A percentile compares a stretch with the other conserved stretches of the same genome.
Evolutionary conservation across 1,284 basidiomycete species (phyloP).

Genomic region (Malassezia equina): DNA sequence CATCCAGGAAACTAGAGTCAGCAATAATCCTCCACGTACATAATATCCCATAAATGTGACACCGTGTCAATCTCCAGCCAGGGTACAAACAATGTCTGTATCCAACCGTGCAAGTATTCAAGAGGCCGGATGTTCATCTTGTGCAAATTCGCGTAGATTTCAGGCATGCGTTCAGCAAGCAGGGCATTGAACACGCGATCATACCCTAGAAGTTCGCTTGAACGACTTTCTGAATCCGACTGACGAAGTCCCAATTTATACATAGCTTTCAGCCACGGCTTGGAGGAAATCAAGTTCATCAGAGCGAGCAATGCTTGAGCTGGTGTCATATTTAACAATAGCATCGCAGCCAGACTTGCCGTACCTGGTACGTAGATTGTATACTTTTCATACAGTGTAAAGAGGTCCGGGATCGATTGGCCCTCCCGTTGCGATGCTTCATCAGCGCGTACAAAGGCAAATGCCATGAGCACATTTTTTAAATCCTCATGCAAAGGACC

Average conservation of each 20-base stretch:
- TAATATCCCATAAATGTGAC: slow-evolving; percentile 36
- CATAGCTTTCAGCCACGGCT: slow-evolving; percentile 36
- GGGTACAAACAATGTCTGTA: slow-evolving; percentile 25
- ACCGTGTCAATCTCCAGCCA: slow-evolving; percentile 38
- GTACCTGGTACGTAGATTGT: slow-evolving; percentile 38
- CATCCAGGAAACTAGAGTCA: slow-evolving; percentile 24
- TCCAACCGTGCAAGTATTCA: slow-evolving; percentile 31
- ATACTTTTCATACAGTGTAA: slow-evolving; percentile 8
- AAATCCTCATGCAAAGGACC: slow-evolving; percentile 79
- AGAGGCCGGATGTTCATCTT: slow-evolving; percentile 23
- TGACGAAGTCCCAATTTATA: slow-evolving; percentile 25
- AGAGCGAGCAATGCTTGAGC: slow-evolving; percentile 71
- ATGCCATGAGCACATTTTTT: slow-evolving; percentile 75
- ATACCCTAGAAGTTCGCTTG: slow-evolving; percentile 11
- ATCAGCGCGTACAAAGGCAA: slow-evolving; percentile 79
- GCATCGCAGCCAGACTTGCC: slow-evolving; percentile 65
- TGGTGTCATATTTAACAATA: slow-evolving; percentile 70
- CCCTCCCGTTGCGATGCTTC: slow-evolving; percentile 52
- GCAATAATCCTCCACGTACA: slow-evolving; percentile 12
- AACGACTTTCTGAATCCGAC: neutral
- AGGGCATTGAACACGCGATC: slow-evolving; percentile 79
- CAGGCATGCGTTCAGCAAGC: slow-evolving; percentile 84
- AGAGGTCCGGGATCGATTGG: neutral
- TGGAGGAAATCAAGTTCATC: slow-evolving; percentile 59
- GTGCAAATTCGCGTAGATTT: slow-evolving; percentile 54